Base-by-base conservation (phyloP, 2,329 filamentous ascomycete species). In the Davidsoniella australis region DNA sequence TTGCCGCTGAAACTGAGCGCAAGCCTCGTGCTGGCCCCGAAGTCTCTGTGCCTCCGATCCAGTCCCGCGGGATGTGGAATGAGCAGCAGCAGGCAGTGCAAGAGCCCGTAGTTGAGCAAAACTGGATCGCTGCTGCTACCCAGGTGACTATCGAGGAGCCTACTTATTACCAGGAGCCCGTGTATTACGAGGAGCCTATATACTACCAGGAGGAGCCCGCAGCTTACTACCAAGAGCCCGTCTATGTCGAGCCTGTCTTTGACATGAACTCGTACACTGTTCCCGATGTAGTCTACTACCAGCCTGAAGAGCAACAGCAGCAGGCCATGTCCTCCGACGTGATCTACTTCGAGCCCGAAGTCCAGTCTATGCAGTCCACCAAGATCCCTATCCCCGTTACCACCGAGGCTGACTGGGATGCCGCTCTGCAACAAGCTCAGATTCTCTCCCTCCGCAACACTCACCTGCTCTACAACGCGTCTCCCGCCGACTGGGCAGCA, bases 321-420 rank as follows among this genome's bases (percentile, higher is more conserved):
- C 41, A 17, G 14, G 20, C 20, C 20, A 20, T 20, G 20, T 20
- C 20, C 20, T 20, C 20, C 17, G 20, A 24, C 41, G 10, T 7
- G 9, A 17, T 29, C 20, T 44, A 36, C 23, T 29, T 16, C 14
- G 40, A 36, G 26, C 39, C 24, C 17, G 26, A 33, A 12, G 26
- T 10, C 26, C 26, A 33, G 26, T 6, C 26, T 12, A 33, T 10
- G 26, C 26, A 33, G 10, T 12, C 26, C 2, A 20, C 33, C 16
- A 20, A 38, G 29, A 48, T 42, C 16, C 20, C 39, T n/a, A 42
- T 42, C 14, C 46, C 46, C 17, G 42, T 56, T 23, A 58, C 56
- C 17, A 59, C 58, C 20, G 50, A 47, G 12, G 57, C 47, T 1
- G 58, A 64, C 45, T 69, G 68, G 68, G 57, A 62, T 8, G 57